Conservation (phyloP, 2,329 filamentous ascomycete genomes). For the Lachnellula suecica region DNA sequence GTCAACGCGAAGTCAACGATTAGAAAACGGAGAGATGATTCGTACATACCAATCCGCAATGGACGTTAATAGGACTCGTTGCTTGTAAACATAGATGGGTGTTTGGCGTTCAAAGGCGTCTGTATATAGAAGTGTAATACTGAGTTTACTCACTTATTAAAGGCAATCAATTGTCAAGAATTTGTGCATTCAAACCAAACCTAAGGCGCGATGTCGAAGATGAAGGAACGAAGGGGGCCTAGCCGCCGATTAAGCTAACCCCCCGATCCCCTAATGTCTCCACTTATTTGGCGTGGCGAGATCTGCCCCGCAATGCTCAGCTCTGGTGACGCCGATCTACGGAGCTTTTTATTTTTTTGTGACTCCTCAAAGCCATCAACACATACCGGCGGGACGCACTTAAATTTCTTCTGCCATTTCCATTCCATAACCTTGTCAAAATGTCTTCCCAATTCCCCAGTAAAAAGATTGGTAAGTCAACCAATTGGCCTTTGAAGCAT, state of each 20-base stretch:
- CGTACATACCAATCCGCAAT: constrained; percentile 28
- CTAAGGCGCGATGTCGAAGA: too few species aligned
- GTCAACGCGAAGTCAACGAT: constrained; percentile 65
- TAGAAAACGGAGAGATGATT: constrained; percentile 22
- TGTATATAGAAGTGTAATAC: not conserved
- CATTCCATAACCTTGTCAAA: not conserved
- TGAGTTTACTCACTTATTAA: too few species aligned
- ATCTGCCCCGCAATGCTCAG: too few species aligned
- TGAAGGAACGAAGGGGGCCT: too few species aligned
- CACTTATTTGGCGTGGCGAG: not conserved
- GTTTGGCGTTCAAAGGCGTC: not conserved
- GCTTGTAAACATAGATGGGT: not conserved
- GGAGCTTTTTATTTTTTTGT: not conserved
- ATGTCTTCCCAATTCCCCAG: constrained; percentile 42
- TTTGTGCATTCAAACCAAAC: too few species aligned
- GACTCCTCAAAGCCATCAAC: too few species aligned
- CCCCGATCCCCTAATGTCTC: too few species aligned
- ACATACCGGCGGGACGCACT: too few species aligned
- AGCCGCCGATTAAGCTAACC: too few species aligned
- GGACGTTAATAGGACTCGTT: not conserved
- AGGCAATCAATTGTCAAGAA: too few species aligned
- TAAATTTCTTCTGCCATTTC: not conserved
- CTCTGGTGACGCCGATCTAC: not conserved
- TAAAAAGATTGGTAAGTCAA: constrained; percentile 51
- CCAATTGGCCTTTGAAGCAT: not conserved